Evolutionary conservation across 345 rosid species (phyloP).

Genomic region (Boechera retrofracta): DNA sequence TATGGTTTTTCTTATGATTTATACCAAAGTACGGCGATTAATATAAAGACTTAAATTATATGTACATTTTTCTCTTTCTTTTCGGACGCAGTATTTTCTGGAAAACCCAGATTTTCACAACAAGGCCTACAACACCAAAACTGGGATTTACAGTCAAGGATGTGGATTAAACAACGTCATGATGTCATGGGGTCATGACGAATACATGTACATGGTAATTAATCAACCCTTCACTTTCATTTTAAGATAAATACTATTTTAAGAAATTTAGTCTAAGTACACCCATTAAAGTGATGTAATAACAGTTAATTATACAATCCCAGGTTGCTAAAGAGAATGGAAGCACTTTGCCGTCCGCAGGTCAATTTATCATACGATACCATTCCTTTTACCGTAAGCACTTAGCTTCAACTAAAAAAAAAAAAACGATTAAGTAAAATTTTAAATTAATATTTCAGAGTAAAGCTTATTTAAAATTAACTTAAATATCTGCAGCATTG

Average conservation of each 20-base stretch:
- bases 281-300: no score
- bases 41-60: neutral
- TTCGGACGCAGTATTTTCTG: conserved; percentile 50
- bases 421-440: no score
- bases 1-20: neutral
- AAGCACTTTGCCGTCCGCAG: conserved; percentile 61
- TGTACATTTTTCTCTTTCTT: neutral
- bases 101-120: conserved; percentile 61
- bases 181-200: conserved; percentile 40
- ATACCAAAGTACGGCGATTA: neutral
- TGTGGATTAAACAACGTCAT: conserved; percentile 56
- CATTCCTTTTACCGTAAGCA: conserved; percentile 69
- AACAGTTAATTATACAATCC: neutral
- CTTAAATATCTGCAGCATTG: conserved; percentile 48
- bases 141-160: conserved; percentile 57
- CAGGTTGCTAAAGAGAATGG: conserved; percentile 58
- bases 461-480: neutral
- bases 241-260: no score
- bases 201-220: no score
- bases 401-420: neutral
- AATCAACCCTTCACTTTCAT: no score
- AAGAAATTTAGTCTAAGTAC: no score
- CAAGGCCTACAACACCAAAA: conserved; percentile 51
- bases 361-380: conserved; percentile 60
- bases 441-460: no score